phyloP scores from a whole-genome alignment of 495 filamentous ascomycete genomes.

The Zalerion maritima region DNA sequence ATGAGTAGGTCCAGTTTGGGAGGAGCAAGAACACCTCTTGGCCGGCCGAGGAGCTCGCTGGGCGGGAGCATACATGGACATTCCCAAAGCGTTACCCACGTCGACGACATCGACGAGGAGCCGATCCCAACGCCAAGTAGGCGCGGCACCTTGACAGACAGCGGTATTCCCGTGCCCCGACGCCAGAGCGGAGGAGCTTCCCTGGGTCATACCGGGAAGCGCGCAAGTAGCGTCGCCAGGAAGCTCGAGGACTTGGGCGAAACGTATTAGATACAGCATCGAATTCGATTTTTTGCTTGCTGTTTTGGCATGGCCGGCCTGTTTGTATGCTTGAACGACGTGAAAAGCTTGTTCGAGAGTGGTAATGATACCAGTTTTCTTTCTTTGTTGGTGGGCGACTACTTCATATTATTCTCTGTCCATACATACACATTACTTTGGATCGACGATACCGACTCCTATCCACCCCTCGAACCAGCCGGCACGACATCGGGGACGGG shows the following conservation, averaged over 20 bases:
- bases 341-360: slow-evolving; percentile 4
- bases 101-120: slow-evolving; percentile 27
- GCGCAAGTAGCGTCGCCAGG: slow-evolving; percentile 3
- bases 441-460: no score
- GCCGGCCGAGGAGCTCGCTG: slow-evolving; percentile 42
- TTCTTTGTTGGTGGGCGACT: slow-evolving; percentile 6
- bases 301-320: slow-evolving; percentile 8
- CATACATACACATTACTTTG: no score
- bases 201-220: background rate
- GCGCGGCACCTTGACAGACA: slow-evolving; percentile 26
- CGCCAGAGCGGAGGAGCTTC: slow-evolving; percentile 29
- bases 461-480: no score
- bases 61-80: slow-evolving; percentile 40
- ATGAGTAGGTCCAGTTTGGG: slow-evolving; percentile 42
- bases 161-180: slow-evolving; percentile 32
- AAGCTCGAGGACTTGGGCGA: slow-evolving; percentile 33
- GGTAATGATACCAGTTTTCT: slow-evolving; percentile 8
- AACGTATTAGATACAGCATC: slow-evolving; percentile 26
- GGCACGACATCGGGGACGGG: no score
- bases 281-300: slow-evolving; percentile 7
- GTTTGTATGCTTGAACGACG: slow-evolving; percentile 1
- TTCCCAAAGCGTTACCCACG: slow-evolving; percentile 23
- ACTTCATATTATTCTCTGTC: no score
- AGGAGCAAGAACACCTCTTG: slow-evolving; percentile 49
- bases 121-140: slow-evolving; percentile 30